A percentile compares a stretch with the other conserved stretches of the same genome.
Evolutionary conservation across 2,329 filamentous ascomycete genomes (phyloP).

Genomic region (Pestalotiopsis fici): DNA sequence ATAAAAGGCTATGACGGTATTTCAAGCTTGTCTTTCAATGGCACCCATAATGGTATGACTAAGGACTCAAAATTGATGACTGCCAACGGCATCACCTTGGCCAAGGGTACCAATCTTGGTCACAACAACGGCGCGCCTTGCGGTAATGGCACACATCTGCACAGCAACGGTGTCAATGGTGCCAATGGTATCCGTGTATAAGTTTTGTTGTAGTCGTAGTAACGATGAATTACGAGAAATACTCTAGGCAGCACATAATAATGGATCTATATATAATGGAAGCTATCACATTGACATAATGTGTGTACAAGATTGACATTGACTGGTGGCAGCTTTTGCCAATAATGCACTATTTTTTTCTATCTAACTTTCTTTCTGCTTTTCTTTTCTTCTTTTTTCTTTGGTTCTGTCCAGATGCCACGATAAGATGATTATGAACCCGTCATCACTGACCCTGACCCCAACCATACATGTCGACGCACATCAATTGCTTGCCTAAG

Average conservation of each 20-base stretch:
- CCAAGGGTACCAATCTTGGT: constrained; percentile 28
- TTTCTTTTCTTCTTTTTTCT: too few species aligned
- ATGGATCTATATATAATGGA: neutral
- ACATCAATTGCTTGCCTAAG: too few species aligned
- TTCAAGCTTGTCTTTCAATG: constrained; percentile 55
- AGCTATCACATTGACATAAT: neutral
- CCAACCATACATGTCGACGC: too few species aligned
- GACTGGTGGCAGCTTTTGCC: too few species aligned
- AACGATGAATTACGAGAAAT: too few species aligned
- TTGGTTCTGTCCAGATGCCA: neutral
- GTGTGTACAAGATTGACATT: too few species aligned
- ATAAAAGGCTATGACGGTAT: constrained; percentile 63
- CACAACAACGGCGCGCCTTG: constrained; percentile 50
- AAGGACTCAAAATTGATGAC: constrained; percentile 43
- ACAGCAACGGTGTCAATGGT: constrained; percentile 15
- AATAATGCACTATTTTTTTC: neutral
- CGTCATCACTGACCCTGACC: too few species aligned
- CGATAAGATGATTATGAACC: too few species aligned
- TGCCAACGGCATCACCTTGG: constrained; percentile 50
- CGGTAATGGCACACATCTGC: constrained; percentile 38
- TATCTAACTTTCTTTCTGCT: too few species aligned
- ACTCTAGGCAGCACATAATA: too few species aligned
- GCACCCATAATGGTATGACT: constrained; percentile 62
- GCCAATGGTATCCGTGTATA: constrained; percentile 8
- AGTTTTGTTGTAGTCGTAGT: neutral